Base-by-base conservation (phyloP, 163 green algal genomes). In the Coccomyxa subellipsoidea region DNA sequence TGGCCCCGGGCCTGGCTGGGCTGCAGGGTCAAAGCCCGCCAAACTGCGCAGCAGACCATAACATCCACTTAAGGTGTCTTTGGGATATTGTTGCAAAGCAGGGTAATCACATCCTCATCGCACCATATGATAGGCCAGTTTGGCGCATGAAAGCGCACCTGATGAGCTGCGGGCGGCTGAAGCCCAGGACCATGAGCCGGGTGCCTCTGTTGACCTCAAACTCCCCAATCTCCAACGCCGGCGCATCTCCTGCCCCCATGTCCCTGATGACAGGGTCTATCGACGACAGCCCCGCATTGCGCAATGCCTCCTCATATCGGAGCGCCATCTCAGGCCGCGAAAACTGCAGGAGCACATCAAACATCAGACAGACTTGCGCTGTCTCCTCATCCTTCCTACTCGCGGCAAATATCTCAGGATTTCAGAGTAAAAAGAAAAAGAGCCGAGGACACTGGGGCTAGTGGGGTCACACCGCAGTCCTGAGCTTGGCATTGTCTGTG, bases 401-500 rank as follows among this genome's bases (percentile, higher is more conserved):
- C n/a, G n/a, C n/a, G n/a, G n/a, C n/a, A n/a, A n/a, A n/a, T n/a
- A n/a, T n/a, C n/a, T n/a, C n/a, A n/a, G n/a, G n/a, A n/a, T n/a
- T n/a, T n/a, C n/a, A n/a, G n/a, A n/a, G n/a, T n/a, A n/a, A n/a
- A n/a, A n/a, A n/a, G n/a, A n/a, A n/a, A n/a, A n/a, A n/a, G n/a
- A n/a, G n/a, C n/a, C n/a, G n/a, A n/a, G n/a, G n/a, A n/a, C n/a
- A n/a, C n/a, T n/a, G n/a, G n/a, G n/a, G n/a, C n/a, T n/a, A n/a
- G n/a, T n/a, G n/a, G 66, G 29, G 70, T 6, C 38, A 9, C 69
- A 88, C 82, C 81, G 88, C 87, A 6, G 47, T 72, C 37, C 91
- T 82, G 66, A 90, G 84, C 80, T 73, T 80, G 32, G 86, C 66
- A 53, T 79, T 85, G 79, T 86, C 88, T 25, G 83, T 76, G 9